Evolutionary conservation across 2,329 filamentous ascomycete species (phyloP).

Genomic region (Microascus cirrosus): DNA sequence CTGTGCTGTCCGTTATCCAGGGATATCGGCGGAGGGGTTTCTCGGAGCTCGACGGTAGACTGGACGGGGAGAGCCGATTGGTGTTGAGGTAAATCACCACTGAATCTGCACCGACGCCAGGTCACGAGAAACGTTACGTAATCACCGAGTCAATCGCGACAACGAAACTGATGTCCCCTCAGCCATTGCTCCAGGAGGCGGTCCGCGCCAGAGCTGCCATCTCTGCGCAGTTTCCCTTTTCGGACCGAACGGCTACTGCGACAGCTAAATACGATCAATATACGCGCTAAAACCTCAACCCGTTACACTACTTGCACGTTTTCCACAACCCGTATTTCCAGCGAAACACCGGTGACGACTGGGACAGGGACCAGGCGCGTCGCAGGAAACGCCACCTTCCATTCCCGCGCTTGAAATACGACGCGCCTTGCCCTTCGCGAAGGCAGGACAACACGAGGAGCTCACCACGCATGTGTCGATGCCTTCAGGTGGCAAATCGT

Average conservation of each 20-base stretch:
- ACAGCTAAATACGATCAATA: neutral
- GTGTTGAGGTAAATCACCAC: neutral
- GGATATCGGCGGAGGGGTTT: neutral
- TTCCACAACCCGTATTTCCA: neutral
- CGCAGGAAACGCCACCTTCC: neutral
- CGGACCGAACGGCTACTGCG: neutral
- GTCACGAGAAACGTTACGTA: conserved; percentile 4
- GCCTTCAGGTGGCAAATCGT: neutral
- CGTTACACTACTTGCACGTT: neutral
- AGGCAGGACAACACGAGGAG: neutral
- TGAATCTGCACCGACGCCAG: neutral
- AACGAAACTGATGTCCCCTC: conserved; percentile 1
- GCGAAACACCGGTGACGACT: neutral
- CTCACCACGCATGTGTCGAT: neutral
- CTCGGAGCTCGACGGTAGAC: neutral
- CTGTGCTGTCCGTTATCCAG: neutral
- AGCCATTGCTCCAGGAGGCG: neutral
- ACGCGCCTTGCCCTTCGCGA: neutral
- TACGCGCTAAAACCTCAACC: neutral
- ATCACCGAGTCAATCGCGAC: neutral
- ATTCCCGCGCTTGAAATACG: neutral
- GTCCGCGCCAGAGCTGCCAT: neutral
- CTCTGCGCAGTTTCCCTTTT: neutral
- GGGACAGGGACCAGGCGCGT: neutral
- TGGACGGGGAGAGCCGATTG: neutral